phyloP scores from a whole-genome alignment of 768 basidiomycete species.

The Mrakia gelida region DNA sequence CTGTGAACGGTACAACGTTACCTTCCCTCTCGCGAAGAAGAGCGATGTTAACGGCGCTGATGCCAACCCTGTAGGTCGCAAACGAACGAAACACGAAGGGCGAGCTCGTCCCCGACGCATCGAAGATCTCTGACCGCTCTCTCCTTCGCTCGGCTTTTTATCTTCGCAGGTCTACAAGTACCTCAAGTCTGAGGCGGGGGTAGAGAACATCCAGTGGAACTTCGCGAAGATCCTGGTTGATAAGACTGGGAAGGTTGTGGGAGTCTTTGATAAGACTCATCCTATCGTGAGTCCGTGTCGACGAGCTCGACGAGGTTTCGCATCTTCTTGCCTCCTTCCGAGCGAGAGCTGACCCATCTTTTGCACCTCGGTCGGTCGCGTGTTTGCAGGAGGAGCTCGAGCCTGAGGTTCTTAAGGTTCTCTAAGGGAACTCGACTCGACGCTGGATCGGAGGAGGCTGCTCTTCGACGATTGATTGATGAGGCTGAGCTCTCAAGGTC shows the following conservation, averaged over 20 bases:
- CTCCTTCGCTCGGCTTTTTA: not conserved
- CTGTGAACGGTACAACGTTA: constrained; percentile 40
- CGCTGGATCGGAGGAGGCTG: not conserved
- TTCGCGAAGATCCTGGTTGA: constrained; percentile 42
- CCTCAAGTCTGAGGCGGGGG: constrained; percentile 41
- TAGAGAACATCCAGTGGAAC: constrained; percentile 43
- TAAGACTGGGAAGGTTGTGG: constrained; percentile 40
- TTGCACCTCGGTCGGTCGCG: constrained; percentile 22
- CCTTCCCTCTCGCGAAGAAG: constrained; percentile 43
- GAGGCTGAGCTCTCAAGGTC: not conserved
- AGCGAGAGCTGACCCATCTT: constrained; percentile 28
- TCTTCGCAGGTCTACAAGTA: constrained; percentile 43
- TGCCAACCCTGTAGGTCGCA: constrained; percentile 36
- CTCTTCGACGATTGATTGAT: not conserved
- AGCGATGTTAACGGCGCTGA: constrained; percentile 45
- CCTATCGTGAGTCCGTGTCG: constrained; percentile 44
- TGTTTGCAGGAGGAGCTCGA: not conserved
- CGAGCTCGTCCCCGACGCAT: too few relatives aligned
- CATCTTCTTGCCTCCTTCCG: not conserved
- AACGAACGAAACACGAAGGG: not conserved
- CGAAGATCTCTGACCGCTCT: too few relatives aligned
- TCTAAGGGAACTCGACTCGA: not conserved
- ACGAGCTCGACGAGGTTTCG: too few relatives aligned
- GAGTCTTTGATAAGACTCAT: constrained; percentile 41
- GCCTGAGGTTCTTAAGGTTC: not conserved